These are phyloP conservation scores for Penicillium sp. DNA, from an alignment of 2,329 filamentous ascomycete genomes.

Conservation along the genomic window DNA sequence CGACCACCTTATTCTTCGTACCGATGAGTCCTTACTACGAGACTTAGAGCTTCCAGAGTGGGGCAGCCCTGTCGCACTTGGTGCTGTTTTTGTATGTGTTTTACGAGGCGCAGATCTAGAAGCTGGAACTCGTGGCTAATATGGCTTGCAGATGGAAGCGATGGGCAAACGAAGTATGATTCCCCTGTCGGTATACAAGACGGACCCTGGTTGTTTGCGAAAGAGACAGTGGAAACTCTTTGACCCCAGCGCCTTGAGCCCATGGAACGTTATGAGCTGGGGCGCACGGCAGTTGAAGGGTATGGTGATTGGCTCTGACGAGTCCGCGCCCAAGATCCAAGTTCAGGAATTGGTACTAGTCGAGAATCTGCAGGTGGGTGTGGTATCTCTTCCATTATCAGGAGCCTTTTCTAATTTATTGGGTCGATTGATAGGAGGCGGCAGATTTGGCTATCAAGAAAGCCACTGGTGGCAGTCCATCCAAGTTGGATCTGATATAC, in stretches of 20 bases:
- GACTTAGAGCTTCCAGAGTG: slow-evolving; percentile 71
- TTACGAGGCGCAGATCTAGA: background rate
- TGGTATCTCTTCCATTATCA: background rate
- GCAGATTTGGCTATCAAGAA: slow-evolving; percentile 52
- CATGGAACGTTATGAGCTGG: slow-evolving; percentile 71
- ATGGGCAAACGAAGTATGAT: slow-evolving; percentile 65
- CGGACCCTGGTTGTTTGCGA: slow-evolving; percentile 65
- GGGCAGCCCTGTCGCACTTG: slow-evolving; percentile 74
- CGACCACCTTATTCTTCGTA: slow-evolving; percentile 49
- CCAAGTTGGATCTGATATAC: slow-evolving; percentile 61
- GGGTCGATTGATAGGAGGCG: slow-evolving; percentile 39
- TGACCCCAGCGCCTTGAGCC: slow-evolving; percentile 46
- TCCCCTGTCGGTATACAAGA: slow-evolving; percentile 63
- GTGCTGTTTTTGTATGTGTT: slow-evolving; percentile 60
- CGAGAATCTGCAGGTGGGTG: slow-evolving; percentile 54
- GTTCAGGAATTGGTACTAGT: slow-evolving; percentile 45
- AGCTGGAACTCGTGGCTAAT: background rate
- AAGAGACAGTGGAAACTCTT: slow-evolving; percentile 58
- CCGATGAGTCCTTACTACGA: slow-evolving; percentile 60
- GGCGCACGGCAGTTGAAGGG: slow-evolving; percentile 63
- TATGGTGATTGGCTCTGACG: slow-evolving; percentile 46
- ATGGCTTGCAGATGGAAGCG: slow-evolving; percentile 55
- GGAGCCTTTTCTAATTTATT: background rate
- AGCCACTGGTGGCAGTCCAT: slow-evolving; percentile 42
- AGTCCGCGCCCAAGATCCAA: slow-evolving; percentile 33